phyloP scores from a whole-genome alignment of 83 land plant genomes.

The Isoetes engelmannii region DNA sequence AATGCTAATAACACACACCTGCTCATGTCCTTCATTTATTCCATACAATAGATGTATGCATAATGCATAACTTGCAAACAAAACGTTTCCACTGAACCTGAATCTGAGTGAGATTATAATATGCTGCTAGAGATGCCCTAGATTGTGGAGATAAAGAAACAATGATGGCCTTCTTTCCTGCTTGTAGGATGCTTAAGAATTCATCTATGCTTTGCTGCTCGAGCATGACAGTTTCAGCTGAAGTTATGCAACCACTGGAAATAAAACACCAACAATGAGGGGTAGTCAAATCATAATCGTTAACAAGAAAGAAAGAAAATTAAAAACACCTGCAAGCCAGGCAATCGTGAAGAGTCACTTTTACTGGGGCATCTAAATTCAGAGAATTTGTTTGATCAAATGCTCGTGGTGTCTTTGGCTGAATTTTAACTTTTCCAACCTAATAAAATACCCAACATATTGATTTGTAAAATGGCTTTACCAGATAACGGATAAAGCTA shows the following conservation, averaged over 20 bases:
- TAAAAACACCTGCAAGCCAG: constrained; percentile 84
- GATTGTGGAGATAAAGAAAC: constrained; percentile 97
- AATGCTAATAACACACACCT: no score
- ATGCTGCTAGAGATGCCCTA: constrained; percentile 86
- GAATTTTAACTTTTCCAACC: constrained; percentile 28
- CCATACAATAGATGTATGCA: no score
- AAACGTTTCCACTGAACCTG: constrained; percentile 34
- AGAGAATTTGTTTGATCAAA: constrained; percentile 12
- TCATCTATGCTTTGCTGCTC: constrained; percentile 95
- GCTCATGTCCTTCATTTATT: no score
- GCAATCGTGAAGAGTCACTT: constrained; percentile 90
- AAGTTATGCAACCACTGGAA: constrained; percentile 93
- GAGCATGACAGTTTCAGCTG: constrained; percentile 97
- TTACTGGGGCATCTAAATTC: constrained; percentile 52
- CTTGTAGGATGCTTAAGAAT: constrained; percentile 53
- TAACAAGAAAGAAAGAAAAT: neutral
- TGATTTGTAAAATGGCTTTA: neutral
- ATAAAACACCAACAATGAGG: constrained; percentile 3
- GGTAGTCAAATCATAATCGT: neutral
- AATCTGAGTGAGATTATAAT: constrained; percentile 67
- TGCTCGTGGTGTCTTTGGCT: constrained; percentile 19
- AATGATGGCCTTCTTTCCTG: constrained; percentile 53
- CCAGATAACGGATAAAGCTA: neutral
- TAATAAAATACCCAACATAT: constrained; percentile 13
- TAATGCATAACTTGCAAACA: no score